phyloP scores from a whole-genome alignment of 2,329 filamentous ascomycete species.

The Colletotrichum truncatum region DNA sequence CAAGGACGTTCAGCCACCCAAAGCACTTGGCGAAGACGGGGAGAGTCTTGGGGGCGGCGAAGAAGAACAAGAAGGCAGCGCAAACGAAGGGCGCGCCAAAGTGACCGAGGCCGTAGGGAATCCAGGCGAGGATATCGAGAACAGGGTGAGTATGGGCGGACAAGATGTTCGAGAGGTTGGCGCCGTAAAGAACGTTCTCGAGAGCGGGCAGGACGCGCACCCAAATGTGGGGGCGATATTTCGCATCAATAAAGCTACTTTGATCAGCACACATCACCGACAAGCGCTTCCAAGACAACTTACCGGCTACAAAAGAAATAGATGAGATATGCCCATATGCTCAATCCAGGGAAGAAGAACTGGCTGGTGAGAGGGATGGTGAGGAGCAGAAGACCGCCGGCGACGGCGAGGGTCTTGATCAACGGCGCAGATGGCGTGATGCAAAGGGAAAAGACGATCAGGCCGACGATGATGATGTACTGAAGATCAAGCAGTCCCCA shows the following conservation, averaged over 20 bases:
- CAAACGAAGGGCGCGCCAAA: slow-evolving; percentile 86
- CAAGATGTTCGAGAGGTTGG: slow-evolving; percentile 94
- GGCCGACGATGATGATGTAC: slow-evolving; percentile 77
- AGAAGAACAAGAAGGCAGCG: slow-evolving; percentile 84
- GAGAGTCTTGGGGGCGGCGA: slow-evolving; percentile 84
- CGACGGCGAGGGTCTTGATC: slow-evolving; percentile 77
- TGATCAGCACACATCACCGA: background rate
- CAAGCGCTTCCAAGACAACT: slow-evolving; percentile 48
- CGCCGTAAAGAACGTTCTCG: slow-evolving; percentile 96
- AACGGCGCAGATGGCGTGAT: slow-evolving; percentile 85
- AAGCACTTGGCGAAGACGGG: slow-evolving; percentile 88
- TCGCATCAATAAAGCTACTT: slow-evolving; percentile 83
- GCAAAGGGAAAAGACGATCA: slow-evolving; percentile 84
- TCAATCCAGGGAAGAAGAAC: slow-evolving; percentile 88
- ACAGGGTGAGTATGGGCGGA: slow-evolving; percentile 87
- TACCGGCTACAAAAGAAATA: slow-evolving; percentile 95
- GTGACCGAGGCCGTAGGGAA: slow-evolving; percentile 92
- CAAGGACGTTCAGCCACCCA: slow-evolving; percentile 90
- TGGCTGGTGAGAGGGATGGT: slow-evolving; percentile 87
- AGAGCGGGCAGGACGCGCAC: slow-evolving; percentile 93
- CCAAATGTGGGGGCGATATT: slow-evolving; percentile 93
- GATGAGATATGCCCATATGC: slow-evolving; percentile 86
- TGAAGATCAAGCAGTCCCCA: slow-evolving; percentile 89
- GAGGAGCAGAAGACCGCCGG: slow-evolving; percentile 74
- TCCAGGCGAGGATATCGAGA: slow-evolving; percentile 89